Percentiles rank a stretch among this genome's conserved stretches.
phyloP scores from a whole-genome alignment of 108 stramenopile genomes.

The Cyclotella baltica region DNA sequence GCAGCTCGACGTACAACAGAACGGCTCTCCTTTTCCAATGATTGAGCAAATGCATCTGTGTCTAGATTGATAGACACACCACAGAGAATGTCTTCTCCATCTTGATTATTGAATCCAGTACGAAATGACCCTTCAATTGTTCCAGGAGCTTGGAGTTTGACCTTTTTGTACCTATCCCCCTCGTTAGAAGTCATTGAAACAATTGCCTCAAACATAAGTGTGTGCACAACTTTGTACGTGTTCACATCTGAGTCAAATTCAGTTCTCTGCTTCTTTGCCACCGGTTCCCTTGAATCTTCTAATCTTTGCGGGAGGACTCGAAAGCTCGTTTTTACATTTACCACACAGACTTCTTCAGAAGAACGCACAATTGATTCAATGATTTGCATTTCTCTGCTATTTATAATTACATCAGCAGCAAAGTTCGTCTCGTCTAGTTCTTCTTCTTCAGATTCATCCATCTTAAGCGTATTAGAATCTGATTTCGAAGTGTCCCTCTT shows the following conservation, averaged over 20 bases:
- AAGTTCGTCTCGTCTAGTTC: slow-evolving; percentile 4
- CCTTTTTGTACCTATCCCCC: slow-evolving; percentile 66
- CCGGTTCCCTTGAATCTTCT: slow-evolving; percentile 35
- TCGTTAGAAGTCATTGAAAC: slow-evolving; percentile 62
- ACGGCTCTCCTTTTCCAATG: slow-evolving; percentile 82
- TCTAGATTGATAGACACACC: slow-evolving; percentile 74
- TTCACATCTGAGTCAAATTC: slow-evolving; percentile 7
- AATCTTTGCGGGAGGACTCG: slow-evolving; percentile 60
- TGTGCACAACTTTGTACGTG: slow-evolving; percentile 58
- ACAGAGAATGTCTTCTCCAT: slow-evolving; percentile 52
- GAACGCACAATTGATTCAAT: slow-evolving; percentile 52
- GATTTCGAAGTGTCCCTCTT: slow-evolving; percentile 27
- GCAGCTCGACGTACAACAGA: slow-evolving; percentile 70
- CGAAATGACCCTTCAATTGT: slow-evolving; percentile 77
- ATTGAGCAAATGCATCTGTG: slow-evolving; percentile 79
- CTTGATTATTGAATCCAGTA: slow-evolving; percentile 23
- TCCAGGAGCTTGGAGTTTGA: slow-evolving; percentile 82
- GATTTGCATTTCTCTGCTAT: slow-evolving; percentile 55
- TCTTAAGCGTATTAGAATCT: not conserved
- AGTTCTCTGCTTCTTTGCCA: slow-evolving; percentile 38
- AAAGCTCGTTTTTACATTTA: slow-evolving; percentile 72
- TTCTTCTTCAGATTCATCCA: slow-evolving; percentile 6
- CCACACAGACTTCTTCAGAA: slow-evolving; percentile 60
- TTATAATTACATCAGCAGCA: slow-evolving; percentile 35
- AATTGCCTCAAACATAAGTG: slow-evolving; percentile 57